phyloP scores from a whole-genome alignment of 2,329 filamentous ascomycete species.

The Ophiocordyceps australis region DNA sequence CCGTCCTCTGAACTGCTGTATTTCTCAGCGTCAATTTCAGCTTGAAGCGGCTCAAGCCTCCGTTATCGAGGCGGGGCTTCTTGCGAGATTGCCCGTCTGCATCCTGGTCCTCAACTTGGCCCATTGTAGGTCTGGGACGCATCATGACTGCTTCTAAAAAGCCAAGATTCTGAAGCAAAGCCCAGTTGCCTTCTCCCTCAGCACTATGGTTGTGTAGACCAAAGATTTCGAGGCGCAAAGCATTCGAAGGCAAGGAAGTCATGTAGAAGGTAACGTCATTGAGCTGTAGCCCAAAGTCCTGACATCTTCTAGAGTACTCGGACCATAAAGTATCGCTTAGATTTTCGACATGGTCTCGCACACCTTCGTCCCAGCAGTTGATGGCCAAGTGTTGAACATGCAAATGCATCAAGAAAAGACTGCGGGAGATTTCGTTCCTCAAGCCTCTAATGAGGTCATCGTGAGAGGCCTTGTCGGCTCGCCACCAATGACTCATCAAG shows the following conservation, averaged over 20 bases:
- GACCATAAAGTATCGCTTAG: slow-evolving; percentile 52
- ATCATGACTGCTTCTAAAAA: slow-evolving; percentile 33
- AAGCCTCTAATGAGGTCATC: slow-evolving; percentile 43
- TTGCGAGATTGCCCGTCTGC: slow-evolving; percentile 31
- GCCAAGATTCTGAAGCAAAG: slow-evolving; percentile 37
- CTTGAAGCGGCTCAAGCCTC: slow-evolving; percentile 24
- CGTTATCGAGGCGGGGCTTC: slow-evolving; percentile 24
- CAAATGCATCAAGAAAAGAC: slow-evolving; percentile 46
- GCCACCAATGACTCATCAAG: slow-evolving; percentile 61
- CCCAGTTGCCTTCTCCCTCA: slow-evolving; percentile 41
- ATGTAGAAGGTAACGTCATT: slow-evolving; percentile 50
- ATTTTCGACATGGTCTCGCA: slow-evolving; percentile 36
- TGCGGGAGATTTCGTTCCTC: slow-evolving; percentile 62
- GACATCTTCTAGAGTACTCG: slow-evolving; percentile 59
- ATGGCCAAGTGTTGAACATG: slow-evolving; percentile 39
- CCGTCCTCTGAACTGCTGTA: slow-evolving; percentile 24
- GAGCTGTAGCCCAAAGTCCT: slow-evolving; percentile 57
- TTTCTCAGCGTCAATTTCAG: slow-evolving; percentile 28
- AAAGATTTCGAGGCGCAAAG: slow-evolving; percentile 30
- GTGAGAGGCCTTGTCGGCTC: slow-evolving; percentile 43
- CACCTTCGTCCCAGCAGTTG: slow-evolving; percentile 18
- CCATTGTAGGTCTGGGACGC: too few relatives aligned
- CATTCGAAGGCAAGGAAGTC: slow-evolving; percentile 21
- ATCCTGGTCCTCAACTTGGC: slow-evolving; percentile 6
- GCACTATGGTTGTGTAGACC: slow-evolving; percentile 32